phyloP scores from a whole-genome alignment of 2,329 filamentous ascomycete species.

The Verticillium isaacii region DNA sequence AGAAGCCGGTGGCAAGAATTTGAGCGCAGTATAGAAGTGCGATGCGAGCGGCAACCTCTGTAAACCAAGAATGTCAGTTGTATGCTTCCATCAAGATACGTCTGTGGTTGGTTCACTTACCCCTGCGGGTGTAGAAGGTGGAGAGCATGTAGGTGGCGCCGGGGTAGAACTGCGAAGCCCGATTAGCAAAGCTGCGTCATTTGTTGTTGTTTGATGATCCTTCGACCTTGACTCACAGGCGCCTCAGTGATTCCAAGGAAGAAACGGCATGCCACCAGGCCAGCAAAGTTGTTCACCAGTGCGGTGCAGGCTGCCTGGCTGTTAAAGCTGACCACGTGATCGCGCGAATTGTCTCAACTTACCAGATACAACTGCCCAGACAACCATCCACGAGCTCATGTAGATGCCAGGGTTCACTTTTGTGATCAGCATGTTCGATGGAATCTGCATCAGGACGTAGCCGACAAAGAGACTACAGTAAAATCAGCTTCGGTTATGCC shows the following conservation, averaged over 20 bases:
- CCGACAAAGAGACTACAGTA: slow-evolving; percentile 31
- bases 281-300: slow-evolving; percentile 26
- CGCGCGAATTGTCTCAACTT: background rate
- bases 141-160: slow-evolving; percentile 30
- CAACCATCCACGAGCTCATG: slow-evolving; percentile 40
- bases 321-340: background rate
- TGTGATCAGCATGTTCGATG: slow-evolving; percentile 54
- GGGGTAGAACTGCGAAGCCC: slow-evolving; percentile 26
- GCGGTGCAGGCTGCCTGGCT: slow-evolving; percentile 23
- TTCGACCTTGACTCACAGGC: slow-evolving; percentile 16
- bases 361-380: slow-evolving; percentile 34
- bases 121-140: slow-evolving; percentile 27
- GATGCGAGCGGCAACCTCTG: slow-evolving; percentile 57
- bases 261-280: slow-evolving; percentile 30
- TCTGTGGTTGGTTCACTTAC: slow-evolving; percentile 9
- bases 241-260: slow-evolving; percentile 34
- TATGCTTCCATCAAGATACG: background rate
- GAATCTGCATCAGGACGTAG: slow-evolving; percentile 58
- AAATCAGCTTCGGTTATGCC: background rate
- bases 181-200: background rate
- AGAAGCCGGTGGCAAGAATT: slow-evolving; percentile 63
- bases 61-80: background rate
- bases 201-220: background rate
- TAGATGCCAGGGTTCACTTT: slow-evolving; percentile 48
- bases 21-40: slow-evolving; percentile 56